Conservation (phyloP, 257 asterid genomes). For the Forsythia suspensa region DNA sequence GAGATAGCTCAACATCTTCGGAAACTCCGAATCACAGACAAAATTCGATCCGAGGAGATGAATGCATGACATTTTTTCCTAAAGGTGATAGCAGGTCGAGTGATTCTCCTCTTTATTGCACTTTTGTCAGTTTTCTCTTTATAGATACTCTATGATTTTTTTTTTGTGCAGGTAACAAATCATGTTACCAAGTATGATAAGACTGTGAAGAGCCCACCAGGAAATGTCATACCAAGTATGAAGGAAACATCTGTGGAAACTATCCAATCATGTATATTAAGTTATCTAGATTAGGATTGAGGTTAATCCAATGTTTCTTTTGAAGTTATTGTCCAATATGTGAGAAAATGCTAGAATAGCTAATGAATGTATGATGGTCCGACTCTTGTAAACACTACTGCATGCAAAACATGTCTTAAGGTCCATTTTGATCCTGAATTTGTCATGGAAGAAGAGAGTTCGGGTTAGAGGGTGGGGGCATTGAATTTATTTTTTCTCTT, state of each 20-base stretch:
- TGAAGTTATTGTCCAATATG: not conserved
- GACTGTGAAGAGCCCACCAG: not conserved
- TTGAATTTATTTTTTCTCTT: not conserved
- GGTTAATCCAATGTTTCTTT: not conserved
- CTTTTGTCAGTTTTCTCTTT: not conserved
- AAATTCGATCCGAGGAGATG: conserved; percentile 23
- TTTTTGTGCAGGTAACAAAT: too few relatives aligned
- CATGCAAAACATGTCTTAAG: not conserved
- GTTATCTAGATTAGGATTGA: not conserved
- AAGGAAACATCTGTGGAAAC: not conserved
- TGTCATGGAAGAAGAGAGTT: not conserved
- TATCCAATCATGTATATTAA: not conserved
- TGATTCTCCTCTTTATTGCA: not conserved
- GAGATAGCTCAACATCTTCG: conserved; percentile 81
- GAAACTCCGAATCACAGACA: conserved; percentile 39
- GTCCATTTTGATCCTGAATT: not conserved
- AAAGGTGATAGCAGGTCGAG: conserved; percentile 15
- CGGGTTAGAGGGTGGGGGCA: not conserved
- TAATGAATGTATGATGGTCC: not conserved
- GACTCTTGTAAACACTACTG: not conserved
- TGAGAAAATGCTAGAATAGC: not conserved
- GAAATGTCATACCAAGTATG: not conserved
- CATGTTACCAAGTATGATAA: not conserved
- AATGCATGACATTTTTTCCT: conserved; percentile 25
- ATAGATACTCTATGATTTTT: not conserved